Evolutionary conservation across 75 land plant species (phyloP).

Genomic region (Sequoia sempervirens): DNA sequence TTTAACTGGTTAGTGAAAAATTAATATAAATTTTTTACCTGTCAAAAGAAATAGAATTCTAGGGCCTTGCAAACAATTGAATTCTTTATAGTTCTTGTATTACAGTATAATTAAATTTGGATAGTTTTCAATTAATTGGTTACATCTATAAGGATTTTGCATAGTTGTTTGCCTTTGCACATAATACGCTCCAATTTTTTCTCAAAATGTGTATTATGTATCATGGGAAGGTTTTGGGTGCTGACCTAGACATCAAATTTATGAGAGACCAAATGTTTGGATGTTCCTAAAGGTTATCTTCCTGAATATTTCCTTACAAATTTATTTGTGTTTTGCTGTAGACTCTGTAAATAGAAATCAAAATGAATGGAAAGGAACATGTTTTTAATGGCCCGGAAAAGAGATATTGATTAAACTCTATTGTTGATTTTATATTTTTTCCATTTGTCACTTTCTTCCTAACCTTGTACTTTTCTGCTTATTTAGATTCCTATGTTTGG

Average conservation of each 20-base stretch:
- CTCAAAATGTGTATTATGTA: background rate
- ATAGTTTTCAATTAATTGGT: background rate
- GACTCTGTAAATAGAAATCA: background rate
- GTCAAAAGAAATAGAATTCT: background rate
- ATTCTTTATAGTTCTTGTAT: background rate
- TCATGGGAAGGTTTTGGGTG: background rate
- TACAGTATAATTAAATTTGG: background rate
- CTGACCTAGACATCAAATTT: background rate
- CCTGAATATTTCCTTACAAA: background rate
- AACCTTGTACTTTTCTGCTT: background rate
- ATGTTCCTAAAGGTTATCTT: background rate
- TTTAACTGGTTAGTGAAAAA: background rate
- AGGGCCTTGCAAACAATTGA: background rate
- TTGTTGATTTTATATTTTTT: background rate
- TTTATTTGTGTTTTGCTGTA: no score
- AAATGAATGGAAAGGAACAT: background rate
- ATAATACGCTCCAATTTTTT: background rate
- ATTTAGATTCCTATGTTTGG: slow-evolving; percentile 88
- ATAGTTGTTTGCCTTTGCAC: background rate
- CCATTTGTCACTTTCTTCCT: background rate
- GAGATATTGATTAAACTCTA: background rate
- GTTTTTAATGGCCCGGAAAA: background rate
- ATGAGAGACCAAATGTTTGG: background rate
- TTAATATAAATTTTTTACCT: background rate
- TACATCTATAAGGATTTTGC: background rate